Conservation (phyloP, 2,329 filamentous ascomycete genomes). For the Tolypocladium ophioglossoides region DNA sequence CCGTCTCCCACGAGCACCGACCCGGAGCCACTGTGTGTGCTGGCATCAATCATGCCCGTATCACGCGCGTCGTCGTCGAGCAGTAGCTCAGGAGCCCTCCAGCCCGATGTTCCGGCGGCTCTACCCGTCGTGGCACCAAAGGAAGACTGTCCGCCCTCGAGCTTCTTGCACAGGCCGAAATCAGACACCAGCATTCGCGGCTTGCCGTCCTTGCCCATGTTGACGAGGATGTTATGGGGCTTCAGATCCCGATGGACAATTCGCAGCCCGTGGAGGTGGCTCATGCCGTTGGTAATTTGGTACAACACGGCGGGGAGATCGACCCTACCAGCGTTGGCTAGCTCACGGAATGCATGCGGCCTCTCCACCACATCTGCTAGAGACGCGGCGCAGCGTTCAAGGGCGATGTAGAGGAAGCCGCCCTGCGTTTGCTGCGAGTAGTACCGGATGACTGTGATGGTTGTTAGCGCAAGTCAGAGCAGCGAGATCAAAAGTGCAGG, state of each 20-base stretch:
- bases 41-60: slow-evolving; percentile 33
- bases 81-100: slow-evolving; percentile 90
- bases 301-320: slow-evolving; percentile 74
- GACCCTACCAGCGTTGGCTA: slow-evolving; percentile 62
- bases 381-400: slow-evolving; percentile 90
- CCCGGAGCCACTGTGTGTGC: slow-evolving; percentile 51
- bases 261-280: slow-evolving; percentile 79
- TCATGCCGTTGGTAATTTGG: slow-evolving; percentile 82
- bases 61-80: slow-evolving; percentile 62
- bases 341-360: slow-evolving; percentile 51
- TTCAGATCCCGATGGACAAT: slow-evolving; percentile 97
- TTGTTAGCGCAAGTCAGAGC: slow-evolving; percentile 1
- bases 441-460: slow-evolving; percentile 72
- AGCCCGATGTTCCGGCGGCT: slow-evolving; percentile 86
- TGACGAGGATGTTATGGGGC: slow-evolving; percentile 91
- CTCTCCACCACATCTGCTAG: slow-evolving; percentile 84
- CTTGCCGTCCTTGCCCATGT: slow-evolving; percentile 55
- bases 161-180: slow-evolving; percentile 94
- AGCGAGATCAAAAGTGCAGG: neutral
- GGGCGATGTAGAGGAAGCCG: slow-evolving; percentile 89
- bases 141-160: slow-evolving; percentile 89
- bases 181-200: slow-evolving; percentile 92
- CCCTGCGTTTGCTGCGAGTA: slow-evolving; percentile 83
- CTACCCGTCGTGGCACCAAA: slow-evolving; percentile 91
- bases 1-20: slow-evolving; percentile 47